A percentile compares a stretch with the other conserved stretches of the same genome.
These are phyloP conservation scores for Entomortierella chlamydospora DNA, from an alignment of 192 early-diverging fungal genomes.

Conservation along the genomic window DNA sequence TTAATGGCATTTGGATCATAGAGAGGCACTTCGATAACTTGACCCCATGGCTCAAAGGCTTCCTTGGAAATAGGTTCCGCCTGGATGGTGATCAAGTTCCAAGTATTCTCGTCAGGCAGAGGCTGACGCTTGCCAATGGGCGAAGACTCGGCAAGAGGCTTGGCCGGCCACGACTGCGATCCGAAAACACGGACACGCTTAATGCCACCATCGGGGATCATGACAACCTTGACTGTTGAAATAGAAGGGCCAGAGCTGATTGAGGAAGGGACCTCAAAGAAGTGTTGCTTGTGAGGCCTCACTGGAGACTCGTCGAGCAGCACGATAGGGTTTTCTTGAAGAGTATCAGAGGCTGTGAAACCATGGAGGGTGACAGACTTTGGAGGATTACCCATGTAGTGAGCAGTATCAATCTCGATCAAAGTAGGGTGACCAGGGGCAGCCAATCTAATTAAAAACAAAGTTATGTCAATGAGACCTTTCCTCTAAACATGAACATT, in stretches of 20 bases:
- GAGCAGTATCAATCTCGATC: conserved; percentile 86
- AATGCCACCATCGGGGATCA: conserved; percentile 84
- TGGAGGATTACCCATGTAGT: conserved; percentile 93
- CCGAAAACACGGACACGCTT: conserved; percentile 88
- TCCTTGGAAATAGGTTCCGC: conserved; percentile 76
- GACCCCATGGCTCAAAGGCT: conserved; percentile 77
- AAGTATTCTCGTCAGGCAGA: conserved; percentile 13
- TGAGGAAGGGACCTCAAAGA: conserved; percentile 65
- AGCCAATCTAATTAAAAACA: conserved; percentile 79
- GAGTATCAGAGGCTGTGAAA: conserved; percentile 15
- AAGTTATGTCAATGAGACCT: no score
- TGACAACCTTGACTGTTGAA: conserved; percentile 63
- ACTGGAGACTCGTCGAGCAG: conserved; percentile 28
- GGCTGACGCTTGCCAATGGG: conserved; percentile 20
- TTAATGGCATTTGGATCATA: conserved; percentile 41
- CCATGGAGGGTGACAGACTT: conserved; percentile 77
- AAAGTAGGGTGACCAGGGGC: conserved; percentile 72
- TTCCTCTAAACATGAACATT: no score
- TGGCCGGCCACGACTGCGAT: conserved; percentile 50
- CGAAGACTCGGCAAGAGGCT: conserved; percentile 5
- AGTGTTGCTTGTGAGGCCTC: conserved; percentile 75
- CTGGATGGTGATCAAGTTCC: conserved; percentile 53
- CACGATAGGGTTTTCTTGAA: conserved; percentile 23
- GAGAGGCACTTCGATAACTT: conserved; percentile 70
- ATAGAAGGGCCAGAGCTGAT: conserved; percentile 53